Evolutionary conservation across 2,329 filamentous ascomycete genomes (phyloP), one percentile per base, ranked within the genome.

Genomic region (Alternaria tenuissima): DNA sequence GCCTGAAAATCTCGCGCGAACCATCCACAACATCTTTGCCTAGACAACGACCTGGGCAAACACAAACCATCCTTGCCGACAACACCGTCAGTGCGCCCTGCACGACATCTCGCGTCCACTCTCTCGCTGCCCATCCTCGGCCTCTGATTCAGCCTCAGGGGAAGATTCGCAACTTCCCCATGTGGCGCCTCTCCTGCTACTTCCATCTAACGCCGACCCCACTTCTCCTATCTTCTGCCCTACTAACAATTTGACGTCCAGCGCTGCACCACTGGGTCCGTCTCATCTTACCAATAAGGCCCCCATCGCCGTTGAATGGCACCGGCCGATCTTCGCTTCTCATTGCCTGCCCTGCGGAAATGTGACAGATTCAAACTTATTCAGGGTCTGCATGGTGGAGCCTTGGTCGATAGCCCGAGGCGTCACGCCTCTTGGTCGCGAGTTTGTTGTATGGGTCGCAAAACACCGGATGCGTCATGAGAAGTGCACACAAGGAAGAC

Each of bases 21-120:
- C 60, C 48, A 63, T 49, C 44, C 57, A 62, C 46, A 49, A 49
- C 46, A 62, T 51, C 52, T 59, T 52, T 52, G 57, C 60, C 60
- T 53, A 49, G 57, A 36, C 60, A 63, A 63, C 57, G 30, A 26
- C 46, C 32, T 49, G 20, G 46, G 46, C 60, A 63, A 63, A 53
- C 57, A 53, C 57, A 52, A 60, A 43, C 43, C 20, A 60, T 48
- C 60, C 60, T 52, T 63, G 57, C 38, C 56, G 52, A 60, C 60
- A 60, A 63, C 60, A 63, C 43, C 48, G 57, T 46, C 54, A 34
- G 36, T 57, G 52, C 53, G 42, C 47, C 43, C 55, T 59, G 58
- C 58, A 57, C 58, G 54, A 61, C 54, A 61, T 53, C 46, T 48
- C 46, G 46, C 43, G 56, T 34, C 58, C 38, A 36, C 54, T 41